phyloP scores from a whole-genome alignment of 805 yeast species.

The Kazachstania psychrophila region DNA sequence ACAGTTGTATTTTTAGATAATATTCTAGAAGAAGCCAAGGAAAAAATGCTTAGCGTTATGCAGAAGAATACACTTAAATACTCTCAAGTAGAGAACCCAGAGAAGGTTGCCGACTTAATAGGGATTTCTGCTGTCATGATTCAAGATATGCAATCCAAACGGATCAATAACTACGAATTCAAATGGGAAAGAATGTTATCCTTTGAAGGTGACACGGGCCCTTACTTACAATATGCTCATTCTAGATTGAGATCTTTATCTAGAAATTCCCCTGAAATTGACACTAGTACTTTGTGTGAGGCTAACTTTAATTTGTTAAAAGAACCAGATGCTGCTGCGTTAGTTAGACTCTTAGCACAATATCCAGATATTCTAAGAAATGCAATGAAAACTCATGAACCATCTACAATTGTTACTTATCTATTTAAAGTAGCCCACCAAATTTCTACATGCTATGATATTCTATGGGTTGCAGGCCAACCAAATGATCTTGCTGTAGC shows the following conservation, averaged over 20 bases:
- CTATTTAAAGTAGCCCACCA: constrained; percentile 87
- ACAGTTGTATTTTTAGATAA: constrained; percentile 95
- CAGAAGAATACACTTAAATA: constrained; percentile 81
- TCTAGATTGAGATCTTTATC: constrained; percentile 90
- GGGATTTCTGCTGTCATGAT: constrained; percentile 98
- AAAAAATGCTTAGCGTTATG: constrained; percentile 94
- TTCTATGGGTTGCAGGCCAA: constrained; percentile 95
- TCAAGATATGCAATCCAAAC: constrained; percentile 96
- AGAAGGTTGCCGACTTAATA: constrained; percentile 83
- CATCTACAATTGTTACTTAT: constrained; percentile 87
- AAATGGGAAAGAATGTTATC: constrained; percentile 97
- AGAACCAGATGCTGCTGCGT: constrained; percentile 60
- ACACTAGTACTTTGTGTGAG: constrained; percentile 30
- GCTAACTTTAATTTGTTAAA: constrained; percentile 53
- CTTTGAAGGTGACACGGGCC: constrained; percentile 98
- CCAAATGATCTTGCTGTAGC: constrained; percentile 76
- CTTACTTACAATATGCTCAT: constrained; percentile 95
- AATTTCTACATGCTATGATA: constrained; percentile 94
- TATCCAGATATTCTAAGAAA: constrained; percentile 84
- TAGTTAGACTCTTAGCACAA: constrained; percentile 71
- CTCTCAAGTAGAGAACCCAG: constrained; percentile 89
- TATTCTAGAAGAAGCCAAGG: constrained; percentile 85
- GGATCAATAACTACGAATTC: constrained; percentile 90
- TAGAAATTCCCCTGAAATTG: constrained; percentile 57
- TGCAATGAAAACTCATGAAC: constrained; percentile 80